Evolutionary conservation across 2,329 filamentous ascomycete species (phyloP), one percentile per base, ranked within the genome.

Genomic region (Beauveria bassiana): DNA sequence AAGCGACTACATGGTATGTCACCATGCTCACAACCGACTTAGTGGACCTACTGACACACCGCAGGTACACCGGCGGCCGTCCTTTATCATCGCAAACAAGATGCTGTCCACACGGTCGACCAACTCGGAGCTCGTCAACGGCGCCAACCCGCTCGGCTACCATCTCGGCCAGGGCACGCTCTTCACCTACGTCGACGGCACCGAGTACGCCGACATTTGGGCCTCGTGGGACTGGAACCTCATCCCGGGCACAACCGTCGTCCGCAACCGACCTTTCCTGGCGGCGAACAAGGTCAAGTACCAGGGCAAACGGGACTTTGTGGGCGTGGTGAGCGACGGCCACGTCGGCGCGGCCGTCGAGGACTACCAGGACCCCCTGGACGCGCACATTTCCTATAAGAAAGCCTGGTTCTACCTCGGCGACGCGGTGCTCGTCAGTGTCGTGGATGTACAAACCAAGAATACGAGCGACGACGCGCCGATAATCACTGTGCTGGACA

Each of bases 151-250:
- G 0, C 61, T 64, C 49, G 66, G 61, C 20, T 66, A 66, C 43
- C 66, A 68, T 52, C 63, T 68, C 26, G 66, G 67, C 22, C 67
- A 68, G 53, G 67, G 67, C 47, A 68, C 65, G 1, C 50, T 68
- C 2, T 68, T 66, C 59, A 63, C 63, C 2, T 66, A 67, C 24
- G 66, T 68, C n/a, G 57, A 61, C n/a, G 67, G 67, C 26, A 64
- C 62, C 58, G 66, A 68, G 61, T 68, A 68, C 64, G 64, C 63
- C 38, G 67, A 68, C 61, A 66, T 68, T 8, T 63, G 65, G 64
- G 65, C 51, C 18, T 62, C 65, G 2, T 67, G 66, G 66, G 66
- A 68, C 64, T 68, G 67, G 67, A 66, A 66, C 45, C 65, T 68
- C 6, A 51, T 68, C 7, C 67, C 67, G 2, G 67, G 67, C 28